Conservation (phyloP, 2,329 filamentous ascomycete species). For the Colletotrichum abscissum region DNA sequence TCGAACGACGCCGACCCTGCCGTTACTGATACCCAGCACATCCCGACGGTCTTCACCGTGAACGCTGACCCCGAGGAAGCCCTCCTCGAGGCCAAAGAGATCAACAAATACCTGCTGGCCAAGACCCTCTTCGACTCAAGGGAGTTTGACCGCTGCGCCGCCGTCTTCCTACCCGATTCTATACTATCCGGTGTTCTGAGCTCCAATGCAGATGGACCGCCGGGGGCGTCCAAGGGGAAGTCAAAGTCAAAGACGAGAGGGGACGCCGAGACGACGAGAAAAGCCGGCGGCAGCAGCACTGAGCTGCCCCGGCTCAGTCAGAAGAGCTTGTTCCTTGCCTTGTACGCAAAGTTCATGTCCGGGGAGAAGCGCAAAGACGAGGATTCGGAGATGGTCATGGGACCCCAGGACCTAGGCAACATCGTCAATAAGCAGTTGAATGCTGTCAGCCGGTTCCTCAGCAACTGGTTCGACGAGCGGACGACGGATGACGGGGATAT, state of each 20-base stretch:
- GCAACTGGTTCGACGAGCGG: slow-evolving; percentile 82
- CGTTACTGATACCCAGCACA: slow-evolving; percentile 49
- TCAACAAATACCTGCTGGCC: slow-evolving; percentile 86
- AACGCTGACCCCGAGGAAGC: slow-evolving; percentile 79
- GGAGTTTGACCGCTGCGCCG: slow-evolving; percentile 93
- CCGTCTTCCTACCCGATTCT: slow-evolving; percentile 87
- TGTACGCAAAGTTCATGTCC: slow-evolving; percentile 92
- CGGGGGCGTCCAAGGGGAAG: slow-evolving; percentile 66
- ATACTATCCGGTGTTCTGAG: slow-evolving; percentile 75
- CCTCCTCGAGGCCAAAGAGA: slow-evolving; percentile 80
- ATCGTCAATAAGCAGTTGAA: slow-evolving; percentile 88
- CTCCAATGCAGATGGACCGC: slow-evolving; percentile 54
- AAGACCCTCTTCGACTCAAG: slow-evolving; percentile 96
- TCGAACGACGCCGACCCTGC: slow-evolving; percentile 64
- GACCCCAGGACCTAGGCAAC: slow-evolving; percentile 87
- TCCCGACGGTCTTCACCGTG: slow-evolving; percentile 61
- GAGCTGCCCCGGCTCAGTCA: slow-evolving; percentile 77
- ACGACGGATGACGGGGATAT: slow-evolving; percentile 68
- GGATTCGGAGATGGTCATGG: slow-evolving; percentile 96
- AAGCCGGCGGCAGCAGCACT: slow-evolving; percentile 34
- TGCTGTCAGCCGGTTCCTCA: slow-evolving; percentile 78
- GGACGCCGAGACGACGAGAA: slow-evolving; percentile 36
- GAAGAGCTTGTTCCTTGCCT: slow-evolving; percentile 88
- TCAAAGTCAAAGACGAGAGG: slow-evolving; percentile 64
- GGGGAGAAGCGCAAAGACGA: slow-evolving; percentile 97